phyloP scores from a whole-genome alignment of 23 red algal species.

The Pyropia haitanensis region DNA sequence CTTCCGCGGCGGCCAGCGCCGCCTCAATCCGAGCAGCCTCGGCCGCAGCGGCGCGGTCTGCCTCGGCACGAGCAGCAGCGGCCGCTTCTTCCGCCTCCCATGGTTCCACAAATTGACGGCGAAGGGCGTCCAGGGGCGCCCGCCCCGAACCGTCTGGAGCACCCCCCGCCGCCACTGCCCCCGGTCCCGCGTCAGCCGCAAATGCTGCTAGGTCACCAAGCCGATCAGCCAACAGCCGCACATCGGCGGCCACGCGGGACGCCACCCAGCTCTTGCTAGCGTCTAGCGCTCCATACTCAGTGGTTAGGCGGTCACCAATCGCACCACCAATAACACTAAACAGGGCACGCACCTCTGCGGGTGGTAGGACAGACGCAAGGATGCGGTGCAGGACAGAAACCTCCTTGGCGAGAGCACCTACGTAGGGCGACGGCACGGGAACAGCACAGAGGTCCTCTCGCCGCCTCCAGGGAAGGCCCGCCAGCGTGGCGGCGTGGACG shows the following conservation, averaged over 20 bases:
- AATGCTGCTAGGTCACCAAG: slow-evolving; percentile 19
- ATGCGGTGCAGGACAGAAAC: slow-evolving; percentile 55
- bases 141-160: too few species aligned
- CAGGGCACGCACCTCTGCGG: slow-evolving; percentile 32
- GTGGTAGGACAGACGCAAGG: slow-evolving; percentile 40
- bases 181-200: slow-evolving; percentile 8
- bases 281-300: slow-evolving; percentile 35
- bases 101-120: too few species aligned
- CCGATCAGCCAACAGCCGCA: slow-evolving; percentile 29
- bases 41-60: too few species aligned
- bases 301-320: slow-evolving; percentile 30
- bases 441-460: slow-evolving; percentile 37
- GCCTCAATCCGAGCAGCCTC: too few species aligned
- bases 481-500: slow-evolving; percentile 25
- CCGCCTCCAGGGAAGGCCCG: slow-evolving; percentile 43
- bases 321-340: slow-evolving; percentile 45
- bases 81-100: too few species aligned
- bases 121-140: too few species aligned
- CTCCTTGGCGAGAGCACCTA: slow-evolving; percentile 42
- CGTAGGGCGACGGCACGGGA: slow-evolving; percentile 45
- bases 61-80: too few species aligned
- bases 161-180: too few species aligned
- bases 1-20: too few species aligned
- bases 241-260: slow-evolving; percentile 40
- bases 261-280: slow-evolving; percentile 41